Evolutionary conservation across 495 filamentous ascomycete genomes (phyloP).

Genomic region (Tetracladium setigerum): DNA sequence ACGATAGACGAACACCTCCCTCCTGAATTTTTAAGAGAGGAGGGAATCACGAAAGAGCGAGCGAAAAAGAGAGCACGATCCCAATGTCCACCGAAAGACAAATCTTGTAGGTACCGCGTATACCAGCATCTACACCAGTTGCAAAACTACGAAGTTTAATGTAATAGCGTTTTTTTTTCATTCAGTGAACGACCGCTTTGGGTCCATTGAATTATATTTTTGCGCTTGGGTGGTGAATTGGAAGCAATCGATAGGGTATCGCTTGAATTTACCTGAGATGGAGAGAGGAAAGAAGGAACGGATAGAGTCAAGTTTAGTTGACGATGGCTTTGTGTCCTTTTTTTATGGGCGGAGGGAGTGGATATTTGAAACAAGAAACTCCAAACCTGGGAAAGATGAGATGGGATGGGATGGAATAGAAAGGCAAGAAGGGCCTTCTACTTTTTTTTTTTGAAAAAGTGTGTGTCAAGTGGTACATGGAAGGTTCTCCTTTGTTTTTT

Average conservation of each 20-base stretch:
- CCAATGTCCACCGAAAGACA: background rate
- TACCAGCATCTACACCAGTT: background rate
- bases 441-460: constrained; percentile 3
- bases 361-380: too few relatives aligned
- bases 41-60: background rate
- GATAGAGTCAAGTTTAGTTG: background rate
- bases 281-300: background rate
- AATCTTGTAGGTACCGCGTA: background rate
- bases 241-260: background rate
- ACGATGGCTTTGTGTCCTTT: too few relatives aligned
- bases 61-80: background rate
- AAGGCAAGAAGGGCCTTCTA: too few relatives aligned
- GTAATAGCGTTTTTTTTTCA: background rate
- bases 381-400: background rate
- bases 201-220: background rate
- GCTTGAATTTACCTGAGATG: background rate
- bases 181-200: background rate
- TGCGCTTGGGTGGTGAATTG: background rate
- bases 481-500: background rate
- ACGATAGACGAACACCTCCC: background rate
- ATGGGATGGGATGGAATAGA: background rate
- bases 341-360: too few relatives aligned
- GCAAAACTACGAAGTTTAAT: background rate
- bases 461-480: constrained; percentile 6
- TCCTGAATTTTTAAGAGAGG: background rate